phyloP scores from a whole-genome alignment of 1,284 basidiomycete species.

The Sporisorium iseilematis-ciliati region DNA sequence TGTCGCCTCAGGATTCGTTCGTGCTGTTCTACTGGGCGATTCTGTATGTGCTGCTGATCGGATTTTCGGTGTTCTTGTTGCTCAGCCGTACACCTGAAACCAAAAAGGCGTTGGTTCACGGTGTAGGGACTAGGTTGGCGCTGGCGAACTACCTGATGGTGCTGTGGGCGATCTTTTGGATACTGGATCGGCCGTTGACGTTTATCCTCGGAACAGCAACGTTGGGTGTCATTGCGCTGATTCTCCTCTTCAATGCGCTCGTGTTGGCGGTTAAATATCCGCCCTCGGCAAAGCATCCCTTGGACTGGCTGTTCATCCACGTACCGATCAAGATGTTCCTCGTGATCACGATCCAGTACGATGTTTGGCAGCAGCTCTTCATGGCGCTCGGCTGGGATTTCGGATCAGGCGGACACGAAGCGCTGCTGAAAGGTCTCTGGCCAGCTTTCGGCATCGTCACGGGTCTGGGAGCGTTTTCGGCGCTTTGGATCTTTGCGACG shows the following conservation, averaged over 20 bases:
- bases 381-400: constrained; percentile 72
- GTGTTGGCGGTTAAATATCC: constrained; percentile 54
- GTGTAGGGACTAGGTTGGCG: constrained; percentile 82
- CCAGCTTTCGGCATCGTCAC: constrained; percentile 56
- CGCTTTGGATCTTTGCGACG: constrained; percentile 64
- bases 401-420: constrained; percentile 34
- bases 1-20: constrained; percentile 78
- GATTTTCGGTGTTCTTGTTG: constrained; percentile 82
- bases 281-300: constrained; percentile 70
- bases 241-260: constrained; percentile 59
- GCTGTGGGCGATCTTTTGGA: constrained; percentile 84
- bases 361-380: constrained; percentile 72
- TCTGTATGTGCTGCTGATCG: constrained; percentile 75
- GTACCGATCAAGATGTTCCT: constrained; percentile 72
- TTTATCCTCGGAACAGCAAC: constrained; percentile 54
- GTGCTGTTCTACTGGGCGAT: constrained; percentile 77
- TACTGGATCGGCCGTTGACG: constrained; percentile 69
- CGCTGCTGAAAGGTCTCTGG: constrained; percentile 53
- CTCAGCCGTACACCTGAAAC: constrained; percentile 81
- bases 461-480: constrained; percentile 48
- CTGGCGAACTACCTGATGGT: constrained; percentile 85
- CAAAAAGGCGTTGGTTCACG: constrained; percentile 74
- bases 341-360: constrained; percentile 72
- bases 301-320: constrained; percentile 73
- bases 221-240: constrained; percentile 49